These are phyloP conservation scores for Aphanomyces euteiches DNA, from an alignment of 352 stramenopile species.

Conservation along the genomic window DNA sequence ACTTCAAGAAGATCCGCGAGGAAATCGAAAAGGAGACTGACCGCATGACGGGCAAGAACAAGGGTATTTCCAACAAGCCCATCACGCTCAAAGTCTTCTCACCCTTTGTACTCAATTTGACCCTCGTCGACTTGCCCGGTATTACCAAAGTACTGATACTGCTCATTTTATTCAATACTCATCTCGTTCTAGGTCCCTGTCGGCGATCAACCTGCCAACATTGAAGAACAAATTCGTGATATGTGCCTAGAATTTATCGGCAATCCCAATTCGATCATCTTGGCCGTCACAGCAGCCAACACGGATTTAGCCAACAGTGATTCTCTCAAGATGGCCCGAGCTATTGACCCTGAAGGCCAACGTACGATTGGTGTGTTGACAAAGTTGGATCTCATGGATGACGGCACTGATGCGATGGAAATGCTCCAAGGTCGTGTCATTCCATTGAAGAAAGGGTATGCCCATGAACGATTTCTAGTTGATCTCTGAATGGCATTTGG, in stretches of 20 bases:
- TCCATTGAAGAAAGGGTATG: conserved; percentile 94
- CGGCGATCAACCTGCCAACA: conserved; percentile 98
- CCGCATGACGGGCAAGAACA: conserved; percentile 93
- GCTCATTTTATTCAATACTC: conserved; percentile 5
- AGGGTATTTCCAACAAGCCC: conserved; percentile 96
- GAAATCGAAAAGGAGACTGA: conserved; percentile 99
- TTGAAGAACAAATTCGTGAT: conserved; percentile 99
- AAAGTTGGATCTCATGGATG: conserved; percentile 99
- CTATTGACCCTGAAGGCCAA: conserved; percentile 89
- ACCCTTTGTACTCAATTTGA: conserved; percentile 97
- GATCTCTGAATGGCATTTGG: neutral
- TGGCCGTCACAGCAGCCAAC: conserved; percentile 98
- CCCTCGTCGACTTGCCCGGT: conserved; percentile 98
- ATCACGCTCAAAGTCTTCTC: conserved; percentile 99
- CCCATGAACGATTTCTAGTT: neutral
- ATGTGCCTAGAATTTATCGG: conserved; percentile 98
- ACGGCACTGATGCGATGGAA: conserved; percentile 96
- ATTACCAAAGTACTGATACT: conserved; percentile 87
- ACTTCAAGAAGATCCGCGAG: conserved; percentile 95
- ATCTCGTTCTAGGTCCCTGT: conserved; percentile 85
- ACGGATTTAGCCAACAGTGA: conserved; percentile 99
- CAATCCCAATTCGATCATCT: conserved; percentile 99
- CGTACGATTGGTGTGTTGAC: conserved; percentile 99
- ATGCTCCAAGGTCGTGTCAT: conserved; percentile 97
- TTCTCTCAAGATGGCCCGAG: conserved; percentile 95